These are phyloP conservation scores for Leccinum pachyderme DNA, from an alignment of 1,284 basidiomycete species.

Conservation along the genomic window DNA sequence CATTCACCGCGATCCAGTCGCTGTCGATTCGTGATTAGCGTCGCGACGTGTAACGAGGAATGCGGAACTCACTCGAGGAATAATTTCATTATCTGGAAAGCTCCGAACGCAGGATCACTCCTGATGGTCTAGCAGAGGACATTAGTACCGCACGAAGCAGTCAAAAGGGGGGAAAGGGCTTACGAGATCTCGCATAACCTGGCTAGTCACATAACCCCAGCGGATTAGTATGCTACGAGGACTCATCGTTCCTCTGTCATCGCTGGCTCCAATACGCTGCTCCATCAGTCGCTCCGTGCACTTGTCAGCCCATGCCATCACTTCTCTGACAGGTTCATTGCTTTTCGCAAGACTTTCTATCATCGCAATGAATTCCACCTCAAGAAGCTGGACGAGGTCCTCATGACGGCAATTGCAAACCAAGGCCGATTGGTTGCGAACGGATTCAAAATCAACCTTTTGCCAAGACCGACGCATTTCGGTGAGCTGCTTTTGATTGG, in stretches of 20 bases:
- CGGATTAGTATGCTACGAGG: conserved; percentile 82
- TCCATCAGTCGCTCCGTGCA: conserved; percentile 83
- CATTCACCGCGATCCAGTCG: conserved; percentile 88
- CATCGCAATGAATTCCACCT: conserved; percentile 79
- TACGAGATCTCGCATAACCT: conserved; percentile 85
- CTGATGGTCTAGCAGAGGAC: conserved; percentile 67
- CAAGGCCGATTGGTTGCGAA: conserved; percentile 85
- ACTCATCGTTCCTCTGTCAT: conserved; percentile 80
- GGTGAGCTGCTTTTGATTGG: conserved; percentile 77
- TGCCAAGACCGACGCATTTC: conserved; percentile 87
- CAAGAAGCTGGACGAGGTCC: conserved; percentile 78
- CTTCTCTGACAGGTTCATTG: conserved; percentile 77
- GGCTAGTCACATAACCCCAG: conserved; percentile 89
- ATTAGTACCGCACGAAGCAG: conserved; percentile 5
- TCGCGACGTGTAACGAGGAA: conserved; percentile 8
- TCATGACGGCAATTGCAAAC: conserved; percentile 90
- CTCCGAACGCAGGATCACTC: conserved; percentile 85
- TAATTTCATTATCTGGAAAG: conserved; percentile 86
- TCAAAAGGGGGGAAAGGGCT: conserved; percentile 29
- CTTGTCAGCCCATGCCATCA: conserved; percentile 87
- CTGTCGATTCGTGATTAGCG: conserved; percentile 39
- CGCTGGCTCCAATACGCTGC: conserved; percentile 51
- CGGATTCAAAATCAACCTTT: conserved; percentile 85
- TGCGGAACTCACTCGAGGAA: conserved; percentile 72
- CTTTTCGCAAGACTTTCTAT: conserved; percentile 71